phyloP scores from a whole-genome alignment of 257 asterid genomes.

The Solanum tarapatanum region DNA sequence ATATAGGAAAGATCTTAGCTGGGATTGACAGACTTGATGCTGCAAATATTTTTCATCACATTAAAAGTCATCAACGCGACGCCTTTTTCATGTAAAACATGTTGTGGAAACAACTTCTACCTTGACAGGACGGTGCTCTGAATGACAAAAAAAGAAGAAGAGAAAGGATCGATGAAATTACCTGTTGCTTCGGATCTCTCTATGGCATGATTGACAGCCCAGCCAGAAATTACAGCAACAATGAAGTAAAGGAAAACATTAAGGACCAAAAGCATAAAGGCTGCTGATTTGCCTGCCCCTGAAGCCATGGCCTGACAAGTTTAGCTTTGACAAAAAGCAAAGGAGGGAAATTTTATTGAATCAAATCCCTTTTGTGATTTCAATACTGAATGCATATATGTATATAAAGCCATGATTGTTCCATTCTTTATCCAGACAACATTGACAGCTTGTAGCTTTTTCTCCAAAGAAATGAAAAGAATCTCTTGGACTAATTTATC shows the following conservation, averaged over 20 bases:
- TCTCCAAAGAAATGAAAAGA: constrained; percentile 19
- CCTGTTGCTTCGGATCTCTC: constrained; percentile 50
- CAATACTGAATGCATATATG: not conserved
- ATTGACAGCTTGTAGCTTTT: constrained; percentile 8
- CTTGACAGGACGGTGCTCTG: not conserved
- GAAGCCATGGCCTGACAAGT: constrained; percentile 53
- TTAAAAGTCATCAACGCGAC: not conserved
- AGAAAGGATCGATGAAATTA: constrained; percentile 1
- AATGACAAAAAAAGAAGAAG: not conserved
- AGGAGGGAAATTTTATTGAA: not conserved
- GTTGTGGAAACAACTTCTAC: not conserved
- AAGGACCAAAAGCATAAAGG: constrained; percentile 37
- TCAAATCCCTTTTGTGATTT: constrained; percentile 1
- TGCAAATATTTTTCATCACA: constrained; percentile 17
- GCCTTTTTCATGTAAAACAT: not conserved
- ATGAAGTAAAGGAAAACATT: constrained; percentile 59
- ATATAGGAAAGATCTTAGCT: constrained; percentile 67
- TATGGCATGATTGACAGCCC: constrained; percentile 79
- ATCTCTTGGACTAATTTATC: constrained; percentile 11
- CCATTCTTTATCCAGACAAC: constrained; percentile 22
- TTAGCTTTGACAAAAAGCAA: not conserved
- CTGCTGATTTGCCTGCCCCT: constrained; percentile 74
- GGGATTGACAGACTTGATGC: constrained; percentile 53
- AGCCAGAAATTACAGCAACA: constrained; percentile 43
- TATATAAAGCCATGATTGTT: constrained; percentile 17